Evolutionary conservation across 2,329 filamentous ascomycete genomes (phyloP), one percentile per base, ranked within the genome.

Genomic region (Microdochium bolleyi): DNA sequence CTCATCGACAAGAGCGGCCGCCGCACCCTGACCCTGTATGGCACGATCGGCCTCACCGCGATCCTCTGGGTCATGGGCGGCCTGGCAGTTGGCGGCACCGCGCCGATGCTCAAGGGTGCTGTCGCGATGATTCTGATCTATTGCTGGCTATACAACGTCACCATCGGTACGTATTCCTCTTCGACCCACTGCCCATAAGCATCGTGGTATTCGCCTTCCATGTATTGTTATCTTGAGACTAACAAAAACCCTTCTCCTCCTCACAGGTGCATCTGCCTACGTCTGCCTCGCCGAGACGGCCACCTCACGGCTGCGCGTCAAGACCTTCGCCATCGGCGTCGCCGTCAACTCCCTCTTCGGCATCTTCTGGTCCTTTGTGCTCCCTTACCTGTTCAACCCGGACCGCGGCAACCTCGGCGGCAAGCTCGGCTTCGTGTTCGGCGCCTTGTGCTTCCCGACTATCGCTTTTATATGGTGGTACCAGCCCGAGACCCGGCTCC

Each of bases 91-190:
- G 46, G 25, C 5, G 46, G 46, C 46, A 49, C 22, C 46, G 46
- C 21, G 22, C 22, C 10, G 25, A 24, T 27, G 22, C 22, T 49
- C 46, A 19, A 24, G 46, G 46, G 46, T 16, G 46, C 46, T n/a
- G 46, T 49, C 53, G 56, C 56, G 3, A 55, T 66, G 51, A 59
- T 67, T 8, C 52, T 63, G 8, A 32, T 66, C 14, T 67, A 62
- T 44, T 59, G 57, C 50, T 65, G 58, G 52, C 52, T 62, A 48
- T 67, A 64, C n/a, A 49, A 63, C 24, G 56, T 63, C 44, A 64
- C 63, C 21, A 68, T 70, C n/a, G 67, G 67, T 30, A 30, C 11
- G 27, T 30, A 5, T 5, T 30, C 11, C 27, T 30, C 11, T 5
- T 30, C 11, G 5, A 5, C 11, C 27, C 27, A 5, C 11, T 30